Evolutionary conservation across 306 rosid species (phyloP), one percentile per base, ranked within the genome.

Genomic region (Corylus avellana): DNA sequence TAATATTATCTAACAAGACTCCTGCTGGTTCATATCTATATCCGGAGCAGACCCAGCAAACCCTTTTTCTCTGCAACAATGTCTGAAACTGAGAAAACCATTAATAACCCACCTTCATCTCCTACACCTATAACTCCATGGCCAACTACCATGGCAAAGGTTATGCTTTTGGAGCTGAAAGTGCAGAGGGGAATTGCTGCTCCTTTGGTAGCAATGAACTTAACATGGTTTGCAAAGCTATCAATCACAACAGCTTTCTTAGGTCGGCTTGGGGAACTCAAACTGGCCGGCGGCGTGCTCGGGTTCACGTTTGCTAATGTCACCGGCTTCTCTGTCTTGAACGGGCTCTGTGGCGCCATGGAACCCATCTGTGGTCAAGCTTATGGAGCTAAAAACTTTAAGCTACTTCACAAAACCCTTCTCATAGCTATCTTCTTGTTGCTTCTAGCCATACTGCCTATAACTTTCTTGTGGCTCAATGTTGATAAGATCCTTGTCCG

Each of bases 351-450:
- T 29, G 85, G 83, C 22, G 93, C 98, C 83, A 95, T 95, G 97
- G 98, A 95, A 75, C 90, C 98, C n/a, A 88, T 95, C 12, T 92
- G 97, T 29, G 98, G 98, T 62, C 98, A 95, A 81, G 98, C 98
- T 75, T 87, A 78, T 68, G 98, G 98, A 3, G 98, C 96, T 4
- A 91, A 84, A 59, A 95, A 90, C 71, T 75, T 84, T 47, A 89
- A 50, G 75, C 97, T 95, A 80, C 97, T 95, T 51, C 98, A 89
- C 76, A 90, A 88, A 77, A 90, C 98, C 20, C 98, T 95, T 74
- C 83, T 95, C 76, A 95, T 91, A 98, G 74, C 89, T 63, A 81
- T 73, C 73, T 37, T 84, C 37, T 76, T 95, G 73, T 79, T 95
- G 64, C 84, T 95, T 0, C 70, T 84, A 51, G 78, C 79, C 32